phyloP scores from a whole-genome alignment of 164 flowering plant genomes.

The Vitis rotundifolia region DNA sequence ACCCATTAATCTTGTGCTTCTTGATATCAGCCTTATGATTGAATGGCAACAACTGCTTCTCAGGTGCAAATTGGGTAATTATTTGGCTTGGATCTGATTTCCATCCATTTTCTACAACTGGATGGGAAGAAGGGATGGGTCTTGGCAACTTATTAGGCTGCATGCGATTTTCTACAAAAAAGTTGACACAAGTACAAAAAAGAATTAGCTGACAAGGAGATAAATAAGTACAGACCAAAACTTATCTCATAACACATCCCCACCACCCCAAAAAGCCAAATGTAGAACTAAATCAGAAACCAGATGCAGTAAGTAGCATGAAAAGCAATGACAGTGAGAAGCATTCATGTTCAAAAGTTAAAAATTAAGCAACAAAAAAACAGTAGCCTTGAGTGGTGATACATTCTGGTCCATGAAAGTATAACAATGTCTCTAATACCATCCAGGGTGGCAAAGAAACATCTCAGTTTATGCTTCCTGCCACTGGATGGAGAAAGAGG shows the following conservation, averaged over 20 bases:
- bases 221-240: neutral
- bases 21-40: constrained; percentile 5
- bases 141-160: constrained; percentile 19
- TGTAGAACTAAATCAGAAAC: too few relatives aligned
- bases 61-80: neutral
- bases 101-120: constrained; percentile 16
- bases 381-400: too few relatives aligned
- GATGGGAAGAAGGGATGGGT: constrained; percentile 2
- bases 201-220: neutral
- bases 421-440: too few relatives aligned
- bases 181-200: constrained; percentile 4
- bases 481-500: too few relatives aligned
- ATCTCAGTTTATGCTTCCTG: too few relatives aligned
- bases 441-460: too few relatives aligned
- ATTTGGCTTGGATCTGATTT: constrained; percentile 13
- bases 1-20: constrained; percentile 19
- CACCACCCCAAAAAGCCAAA: neutral
- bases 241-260: neutral
- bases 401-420: too few relatives aligned
- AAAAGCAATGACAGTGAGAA: too few relatives aligned
- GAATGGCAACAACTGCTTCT: constrained; percentile 1
- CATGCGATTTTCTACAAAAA: constrained; percentile 13
- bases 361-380: too few relatives aligned
- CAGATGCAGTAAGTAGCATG: too few relatives aligned
- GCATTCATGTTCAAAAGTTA: too few relatives aligned